Evolutionary conservation across 106 monocot genomes (phyloP).

Genomic region (Dioscorea zingiberensis): DNA sequence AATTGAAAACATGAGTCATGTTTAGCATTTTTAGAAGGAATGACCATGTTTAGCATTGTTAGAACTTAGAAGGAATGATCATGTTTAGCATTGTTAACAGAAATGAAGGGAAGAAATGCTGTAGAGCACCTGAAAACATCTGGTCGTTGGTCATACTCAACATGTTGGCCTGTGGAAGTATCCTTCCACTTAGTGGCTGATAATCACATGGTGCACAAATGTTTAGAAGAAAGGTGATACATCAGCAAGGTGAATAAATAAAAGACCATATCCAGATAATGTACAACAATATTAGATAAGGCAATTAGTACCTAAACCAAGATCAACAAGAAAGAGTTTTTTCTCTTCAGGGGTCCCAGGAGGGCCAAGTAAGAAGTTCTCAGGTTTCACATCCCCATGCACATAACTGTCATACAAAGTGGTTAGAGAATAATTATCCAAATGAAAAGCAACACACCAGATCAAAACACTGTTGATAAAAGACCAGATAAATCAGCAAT

Average conservation of each 20-base stretch:
- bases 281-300: background rate
- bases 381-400: conserved; percentile 98
- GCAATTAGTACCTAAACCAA: conserved; percentile 67
- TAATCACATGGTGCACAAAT: conserved; percentile 7
- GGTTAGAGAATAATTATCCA: background rate
- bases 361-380: conserved; percentile 91
- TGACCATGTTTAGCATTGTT: too few species aligned
- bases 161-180: conserved; percentile 42
- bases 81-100: background rate
- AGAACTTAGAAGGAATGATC: too few species aligned
- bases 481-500: background rate
- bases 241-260: too few species aligned
- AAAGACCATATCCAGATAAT: too few species aligned
- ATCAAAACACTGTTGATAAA: background rate
- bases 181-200: conserved; percentile 85
- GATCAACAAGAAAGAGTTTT: conserved; percentile 92
- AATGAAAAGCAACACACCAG: background rate
- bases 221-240: background rate
- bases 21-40: too few species aligned
- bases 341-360: conserved; percentile 83
- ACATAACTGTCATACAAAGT: conserved; percentile 55
- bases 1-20: too few species aligned
- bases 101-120: background rate
- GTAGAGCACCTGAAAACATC: conserved; percentile 69
- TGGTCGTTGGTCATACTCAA: conserved; percentile 77